phyloP scores from a whole-genome alignment of 2,329 filamentous ascomycete genomes.

The Fusarium pseudoanthophilum region DNA sequence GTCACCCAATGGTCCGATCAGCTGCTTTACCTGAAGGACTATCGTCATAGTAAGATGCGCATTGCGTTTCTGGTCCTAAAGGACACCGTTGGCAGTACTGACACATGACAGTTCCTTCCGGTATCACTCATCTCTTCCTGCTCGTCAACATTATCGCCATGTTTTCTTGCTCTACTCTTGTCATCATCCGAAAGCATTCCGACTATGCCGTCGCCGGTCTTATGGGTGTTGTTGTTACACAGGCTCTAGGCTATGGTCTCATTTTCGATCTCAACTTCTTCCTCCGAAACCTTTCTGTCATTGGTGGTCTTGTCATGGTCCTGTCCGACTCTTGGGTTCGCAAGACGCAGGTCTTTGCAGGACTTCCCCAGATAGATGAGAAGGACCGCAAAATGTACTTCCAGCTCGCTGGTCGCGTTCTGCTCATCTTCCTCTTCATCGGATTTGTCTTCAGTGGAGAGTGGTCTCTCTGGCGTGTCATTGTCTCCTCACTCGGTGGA shows the following conservation, averaged over 20 bases:
- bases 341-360: slow-evolving; percentile 96
- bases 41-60: slow-evolving; percentile 82
- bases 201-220: slow-evolving; percentile 93
- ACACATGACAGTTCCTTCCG: slow-evolving; percentile 75
- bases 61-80: not conserved
- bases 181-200: slow-evolving; percentile 92
- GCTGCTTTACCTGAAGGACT: slow-evolving; percentile 90
- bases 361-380: slow-evolving; percentile 92
- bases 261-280: slow-evolving; percentile 99
- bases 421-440: slow-evolving; percentile 97
- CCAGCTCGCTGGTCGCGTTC: slow-evolving; percentile 93
- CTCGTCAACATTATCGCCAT: slow-evolving; percentile 91
- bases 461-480: slow-evolving; percentile 88
- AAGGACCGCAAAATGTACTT: slow-evolving; percentile 99
- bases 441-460: slow-evolving; percentile 96
- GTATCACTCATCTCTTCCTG: slow-evolving; percentile 92
- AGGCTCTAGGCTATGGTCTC: slow-evolving; percentile 95
- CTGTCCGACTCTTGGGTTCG: slow-evolving; percentile 97
- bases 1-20: slow-evolving; percentile 98
- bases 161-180: slow-evolving; percentile 81
- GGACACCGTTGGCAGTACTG: slow-evolving; percentile 13
- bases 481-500: slow-evolving; percentile 86
- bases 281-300: slow-evolving; percentile 96
- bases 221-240: slow-evolving; percentile 88
- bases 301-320: slow-evolving; percentile 97